Base-by-base conservation (phyloP, 2,329 filamentous ascomycete genomes). In the Colletotrichum siamense region DNA sequence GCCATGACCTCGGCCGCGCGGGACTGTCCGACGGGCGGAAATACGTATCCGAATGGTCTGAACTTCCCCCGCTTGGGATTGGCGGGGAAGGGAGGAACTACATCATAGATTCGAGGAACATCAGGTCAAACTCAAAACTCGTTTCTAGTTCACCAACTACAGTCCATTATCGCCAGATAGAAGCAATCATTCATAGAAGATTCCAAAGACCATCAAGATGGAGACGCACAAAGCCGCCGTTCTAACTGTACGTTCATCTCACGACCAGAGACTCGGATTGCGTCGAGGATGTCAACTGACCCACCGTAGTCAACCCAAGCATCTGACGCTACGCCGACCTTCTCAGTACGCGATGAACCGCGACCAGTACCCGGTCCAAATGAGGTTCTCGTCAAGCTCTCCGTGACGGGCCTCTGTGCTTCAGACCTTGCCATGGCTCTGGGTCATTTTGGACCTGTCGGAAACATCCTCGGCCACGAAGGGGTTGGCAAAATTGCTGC, bases 381-480 rank as follows among this genome's bases (percentile, higher is more conserved):
- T 26, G 79, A 81, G 57, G 71, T 82, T 24, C 84, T 87, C 4
- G 79, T 87, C 34, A 80, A 80, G 24, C 79, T 87, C 4, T 79
- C 81, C 18, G 79, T 82, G 3, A 86, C 85, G 4, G 82, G 83
- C 16, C 78, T 87, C 39, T 87, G 86, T 73, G 85, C 85, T 5
- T 85, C 85, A 9, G 86, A 87, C 73, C 78, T 84, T 18, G 80
- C 80, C 18, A 82, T 87, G 67, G 86, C 85, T 1, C 69, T 81
- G 0, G 85, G 86, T 13, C 80, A 85, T 28, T 77, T 87, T 61
- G 85, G 85, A 0, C 83, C 84, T 0, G 80, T 81, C 1, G 79
- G 80, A 7, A 76, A 82, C 28, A 82, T 86, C 3, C 81, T 86
- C 0, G 87, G 87, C 6, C 87, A 89, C 64, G 87, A 89, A 76